These are phyloP conservation scores for Coniochaeta ligniaria DNA, from an alignment of 2,329 filamentous ascomycete genomes.

Conservation along the genomic window DNA sequence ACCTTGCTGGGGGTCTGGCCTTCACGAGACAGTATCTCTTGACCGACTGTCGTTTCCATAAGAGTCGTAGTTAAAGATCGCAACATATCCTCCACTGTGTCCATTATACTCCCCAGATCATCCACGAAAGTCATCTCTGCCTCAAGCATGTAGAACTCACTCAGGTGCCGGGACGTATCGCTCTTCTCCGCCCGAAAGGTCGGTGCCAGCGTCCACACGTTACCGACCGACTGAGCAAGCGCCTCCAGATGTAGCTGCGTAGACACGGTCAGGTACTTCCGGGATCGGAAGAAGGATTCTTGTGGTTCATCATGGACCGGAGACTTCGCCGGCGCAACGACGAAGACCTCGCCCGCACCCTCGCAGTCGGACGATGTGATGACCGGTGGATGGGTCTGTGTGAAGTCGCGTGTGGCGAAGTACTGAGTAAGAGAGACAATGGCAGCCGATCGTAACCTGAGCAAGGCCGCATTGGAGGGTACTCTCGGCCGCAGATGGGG, in stretches of 20 bases:
- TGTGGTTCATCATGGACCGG: conserved; percentile 21
- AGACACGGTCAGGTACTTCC: conserved; percentile 95
- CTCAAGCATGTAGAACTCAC: conserved; percentile 98
- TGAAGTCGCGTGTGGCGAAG: conserved; percentile 64
- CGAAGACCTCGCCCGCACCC: conserved; percentile 90
- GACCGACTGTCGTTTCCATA: conserved; percentile 30
- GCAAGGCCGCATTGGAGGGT: conserved; percentile 70
- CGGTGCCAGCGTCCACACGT: conserved; percentile 89
- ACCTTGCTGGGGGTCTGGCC: conserved; percentile 37
- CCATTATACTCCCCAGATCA: conserved; percentile 64
- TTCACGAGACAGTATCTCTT: conserved; percentile 31
- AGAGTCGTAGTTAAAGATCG: conserved; percentile 39
- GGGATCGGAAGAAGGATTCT: conserved; percentile 67
- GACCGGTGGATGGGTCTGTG: conserved; percentile 85
- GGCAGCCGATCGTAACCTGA: conserved; percentile 76
- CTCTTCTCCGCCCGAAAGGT: conserved; percentile 91
- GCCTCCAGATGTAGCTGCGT: conserved; percentile 92
- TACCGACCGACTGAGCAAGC: conserved; percentile 77
- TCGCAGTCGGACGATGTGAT: conserved; percentile 97
- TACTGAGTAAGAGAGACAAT: conserved; percentile 67
- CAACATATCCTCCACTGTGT: conserved; percentile 73
- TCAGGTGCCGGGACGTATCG: conserved; percentile 87
- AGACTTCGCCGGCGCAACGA: conserved; percentile 42
- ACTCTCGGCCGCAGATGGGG: conserved; percentile 82
- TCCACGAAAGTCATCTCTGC: conserved; percentile 78